Conservation (phyloP, 2,329 filamentous ascomycete genomes). For the Phyllosticta citriasiana region DNA sequence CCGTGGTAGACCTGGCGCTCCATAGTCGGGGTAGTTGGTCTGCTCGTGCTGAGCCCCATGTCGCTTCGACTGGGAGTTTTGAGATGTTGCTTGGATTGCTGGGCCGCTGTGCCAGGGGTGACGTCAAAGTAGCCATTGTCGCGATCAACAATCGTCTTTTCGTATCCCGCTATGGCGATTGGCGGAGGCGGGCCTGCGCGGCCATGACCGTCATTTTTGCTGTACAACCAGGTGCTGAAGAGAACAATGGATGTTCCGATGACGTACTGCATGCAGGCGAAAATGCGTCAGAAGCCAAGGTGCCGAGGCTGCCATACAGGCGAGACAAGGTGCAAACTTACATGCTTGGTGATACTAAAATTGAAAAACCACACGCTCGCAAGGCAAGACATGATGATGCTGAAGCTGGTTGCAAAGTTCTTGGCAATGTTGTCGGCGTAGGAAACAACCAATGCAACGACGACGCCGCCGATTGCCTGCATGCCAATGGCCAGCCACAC, state of each 20-base stretch:
- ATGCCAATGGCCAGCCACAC: conserved; percentile 79
- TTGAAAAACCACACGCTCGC: conserved; percentile 81
- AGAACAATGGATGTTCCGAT: conserved; percentile 71
- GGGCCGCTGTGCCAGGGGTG: conserved; percentile 3
- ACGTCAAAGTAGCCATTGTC: conserved; percentile 17
- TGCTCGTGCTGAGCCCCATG: conserved; percentile 12
- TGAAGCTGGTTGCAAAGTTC: conserved; percentile 88
- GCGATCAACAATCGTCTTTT: conserved; percentile 57
- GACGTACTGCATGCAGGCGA: conserved; percentile 53
- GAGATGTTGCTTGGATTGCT: neutral
- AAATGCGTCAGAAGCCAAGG: conserved; percentile 10
- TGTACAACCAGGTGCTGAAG: conserved; percentile 77
- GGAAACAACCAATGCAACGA: conserved; percentile 73
- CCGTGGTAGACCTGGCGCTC: conserved; percentile 7
- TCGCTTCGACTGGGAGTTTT: conserved; percentile 1
- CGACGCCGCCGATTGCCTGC: conserved; percentile 74
- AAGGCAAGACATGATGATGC: conserved; percentile 77
- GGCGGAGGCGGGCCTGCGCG: conserved; percentile 49
- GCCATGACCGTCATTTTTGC: conserved; percentile 42
- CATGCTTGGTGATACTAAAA: conserved; percentile 55
- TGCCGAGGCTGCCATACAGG: neutral
- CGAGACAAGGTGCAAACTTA: conserved; percentile 38
- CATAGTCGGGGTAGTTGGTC: conserved; percentile 18
- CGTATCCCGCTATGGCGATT: conserved; percentile 61
- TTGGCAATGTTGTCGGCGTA: conserved; percentile 85